Percentiles rank a stretch among this genome's conserved stretches.
Evolutionary conservation across 2,329 filamentous ascomycete genomes (phyloP).

Genomic region (Fusarium marasasianum): DNA sequence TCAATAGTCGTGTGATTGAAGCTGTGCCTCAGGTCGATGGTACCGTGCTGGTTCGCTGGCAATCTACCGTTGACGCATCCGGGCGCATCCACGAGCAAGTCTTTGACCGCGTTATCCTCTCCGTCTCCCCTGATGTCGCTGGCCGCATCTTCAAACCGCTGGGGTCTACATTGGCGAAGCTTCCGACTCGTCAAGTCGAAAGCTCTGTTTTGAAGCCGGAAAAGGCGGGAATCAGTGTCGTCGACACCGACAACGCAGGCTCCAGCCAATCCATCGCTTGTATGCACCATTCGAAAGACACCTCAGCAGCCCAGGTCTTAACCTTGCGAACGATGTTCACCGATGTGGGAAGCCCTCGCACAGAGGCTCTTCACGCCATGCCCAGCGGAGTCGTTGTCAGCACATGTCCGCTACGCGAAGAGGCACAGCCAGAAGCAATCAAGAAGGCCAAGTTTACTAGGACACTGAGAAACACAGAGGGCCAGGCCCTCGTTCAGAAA

Average conservation of each 20-base stretch:
- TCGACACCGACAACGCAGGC: slow-evolving; percentile 11
- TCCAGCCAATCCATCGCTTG: slow-evolving; percentile 27
- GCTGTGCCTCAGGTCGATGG: slow-evolving; percentile 42
- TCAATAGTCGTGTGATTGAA: slow-evolving; percentile 51
- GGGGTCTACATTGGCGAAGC: slow-evolving; percentile 47
- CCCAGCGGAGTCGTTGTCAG: slow-evolving; percentile 62
- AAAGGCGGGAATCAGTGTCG: neutral
- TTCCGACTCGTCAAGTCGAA: slow-evolving; percentile 60
- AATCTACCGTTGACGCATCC: slow-evolving; percentile 22
- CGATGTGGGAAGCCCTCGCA: slow-evolving; percentile 44
- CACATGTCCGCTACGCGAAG: slow-evolving; percentile 56
- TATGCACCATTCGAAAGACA: slow-evolving; percentile 41
- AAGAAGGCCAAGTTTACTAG: slow-evolving; percentile 60
- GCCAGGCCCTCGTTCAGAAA: slow-evolving; percentile 56
- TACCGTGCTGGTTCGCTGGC: slow-evolving; percentile 49
- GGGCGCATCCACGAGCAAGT: slow-evolving; percentile 41
- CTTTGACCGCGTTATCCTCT: slow-evolving; percentile 64
- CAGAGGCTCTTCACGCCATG: slow-evolving; percentile 63
- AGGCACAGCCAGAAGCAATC: slow-evolving; percentile 52
- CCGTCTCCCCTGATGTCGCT: slow-evolving; percentile 64
- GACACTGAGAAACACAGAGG: slow-evolving; percentile 60
- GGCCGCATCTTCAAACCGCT: slow-evolving; percentile 58
- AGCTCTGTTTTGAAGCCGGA: slow-evolving; percentile 53
- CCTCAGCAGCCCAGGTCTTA: slow-evolving; percentile 45
- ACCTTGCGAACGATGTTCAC: slow-evolving; percentile 49